Base-by-base conservation (phyloP, 2,329 filamentous ascomycete genomes). In the Annulohypoxylon truncatum region DNA sequence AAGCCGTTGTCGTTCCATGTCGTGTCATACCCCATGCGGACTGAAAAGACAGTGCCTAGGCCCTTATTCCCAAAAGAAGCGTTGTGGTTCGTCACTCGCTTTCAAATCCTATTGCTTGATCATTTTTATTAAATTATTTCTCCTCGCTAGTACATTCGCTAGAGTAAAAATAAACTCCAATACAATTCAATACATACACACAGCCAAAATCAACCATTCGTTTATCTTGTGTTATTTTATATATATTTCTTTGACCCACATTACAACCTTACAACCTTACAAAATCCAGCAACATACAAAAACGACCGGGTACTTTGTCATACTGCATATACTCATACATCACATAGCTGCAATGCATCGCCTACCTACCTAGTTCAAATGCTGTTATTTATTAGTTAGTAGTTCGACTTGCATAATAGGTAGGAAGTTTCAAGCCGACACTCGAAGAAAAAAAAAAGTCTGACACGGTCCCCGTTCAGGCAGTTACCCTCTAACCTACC, bases 401-500 rank as follows among this genome's bases (percentile, higher is more conserved):
- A 48, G 40, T 40, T 46, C 13, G 8, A 48, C 44, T 35, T 50
- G 22, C n/a, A 22, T 42, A 52, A 18, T 31, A 38, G 18, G 51
- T 42, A 52, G 38, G 56, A 61, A 61, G 50, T 54, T 54, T 54
- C 29, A 52, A 54, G 20, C 40, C 48, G 50, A 54, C 57, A 50
- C 28, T 64, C 33, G 56, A 47, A 18, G 53, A 38, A 44, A 26
- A 53, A 51, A 38, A 54, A 54, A 54, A 31, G 48, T 69, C 60
- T 64, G 44, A 69, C 57, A 48, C 62, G 46, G 66, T 58, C 60
- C 64, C 67, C 60, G 42, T 69, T 69, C 60, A 53, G 67, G 67
- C 60, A 69, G 67, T 64, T 69, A 64, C 59, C 59, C 38, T 68
- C 59, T 60, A 64, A 64, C 63, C 63, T 69, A 66, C 66, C 59